Evolutionary conservation across 169 alveolate genomes (phyloP), one percentile per base, ranked within the genome.

Genomic region (Eimeria mitis): DNA sequence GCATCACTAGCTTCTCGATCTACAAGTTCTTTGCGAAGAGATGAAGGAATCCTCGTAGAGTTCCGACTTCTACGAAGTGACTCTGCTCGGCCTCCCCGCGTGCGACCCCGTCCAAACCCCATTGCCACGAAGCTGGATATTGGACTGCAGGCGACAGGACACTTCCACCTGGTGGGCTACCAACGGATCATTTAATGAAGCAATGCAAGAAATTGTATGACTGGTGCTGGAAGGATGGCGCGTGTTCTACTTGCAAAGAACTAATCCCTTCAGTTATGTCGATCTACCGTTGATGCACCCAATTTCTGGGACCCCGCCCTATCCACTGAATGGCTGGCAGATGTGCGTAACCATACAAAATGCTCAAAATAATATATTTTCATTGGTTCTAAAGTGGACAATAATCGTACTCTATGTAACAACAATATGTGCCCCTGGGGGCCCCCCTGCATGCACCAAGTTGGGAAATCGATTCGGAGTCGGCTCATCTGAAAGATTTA

Each of bases 1-100:
- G 63, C 34, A 21, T 42, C 52, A 23, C 21, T 16, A 59, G 25
- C 68, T 83, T 87, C 81, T 31, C 61, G 78, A 49, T 59, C 92
- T 63, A 21, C 61, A 31, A 87, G 65, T 54, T 87, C 92, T 34
- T 63, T 87, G 21, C 37, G 92, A 31, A 87, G 92, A 13, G 83
- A 59, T 21, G 83, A 87, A n/a, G 92, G 92, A 8, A 87, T 47
- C 14, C 92, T 81, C 63, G 92, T 87, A 54, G 92, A 31, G 68
- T 40, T 87, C 2, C 42, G 92, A 25, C 42, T 63, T 63, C 63
- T 87, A 3, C 65, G 92, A 40, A 87, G 37, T 25, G 92, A 25
- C 1, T 63, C 47, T 42, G 83, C 16, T 40, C 92, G 78, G n/a
- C 61, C 59, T 49, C 81, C 54, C 73, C 56, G 92, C 73, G n/a